phyloP scores from a whole-genome alignment of 2,329 filamentous ascomycete species.

The Sporothrix schenckii region DNA sequence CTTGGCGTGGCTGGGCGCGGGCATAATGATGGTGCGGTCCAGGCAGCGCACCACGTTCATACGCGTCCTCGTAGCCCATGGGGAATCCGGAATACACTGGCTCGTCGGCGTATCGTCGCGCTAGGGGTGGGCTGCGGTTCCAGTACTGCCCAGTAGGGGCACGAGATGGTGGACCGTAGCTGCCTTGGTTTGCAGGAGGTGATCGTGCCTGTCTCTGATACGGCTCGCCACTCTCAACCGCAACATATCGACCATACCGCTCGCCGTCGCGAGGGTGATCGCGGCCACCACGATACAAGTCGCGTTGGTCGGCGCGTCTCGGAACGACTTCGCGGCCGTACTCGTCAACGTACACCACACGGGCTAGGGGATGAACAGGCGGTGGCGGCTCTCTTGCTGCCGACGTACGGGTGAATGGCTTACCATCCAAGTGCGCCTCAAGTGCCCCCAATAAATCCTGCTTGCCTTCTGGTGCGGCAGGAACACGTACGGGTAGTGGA shows the following conservation, averaged over 20 bases:
- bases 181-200: not conserved
- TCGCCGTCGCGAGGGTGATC: not conserved
- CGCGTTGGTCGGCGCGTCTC: not conserved
- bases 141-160: slow-evolving; percentile 36
- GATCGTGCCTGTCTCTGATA: not conserved
- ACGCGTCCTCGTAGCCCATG: not conserved
- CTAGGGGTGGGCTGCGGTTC: slow-evolving; percentile 40
- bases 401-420: not conserved
- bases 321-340: slow-evolving; percentile 29
- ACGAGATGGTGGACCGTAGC: not conserved
- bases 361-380: not conserved
- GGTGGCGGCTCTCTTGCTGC: not conserved
- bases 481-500: not conserved
- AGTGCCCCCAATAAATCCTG: slow-evolving; percentile 37
- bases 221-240: not conserved
- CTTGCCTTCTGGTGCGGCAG: slow-evolving; percentile 26
- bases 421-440: slow-evolving; percentile 39
- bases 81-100: slow-evolving; percentile 36
- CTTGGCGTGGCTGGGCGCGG: slow-evolving; percentile 29
- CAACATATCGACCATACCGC: not conserved
- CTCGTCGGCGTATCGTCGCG: slow-evolving; percentile 36
- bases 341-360: slow-evolving; percentile 31
- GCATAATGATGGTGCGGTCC: not conserved
- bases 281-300: not conserved
- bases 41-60: not conserved